These are phyloP conservation scores for Cutaneotrichosporon mucoides DNA, from an alignment of 1,284 basidiomycete species.

Conservation along the genomic window DNA sequence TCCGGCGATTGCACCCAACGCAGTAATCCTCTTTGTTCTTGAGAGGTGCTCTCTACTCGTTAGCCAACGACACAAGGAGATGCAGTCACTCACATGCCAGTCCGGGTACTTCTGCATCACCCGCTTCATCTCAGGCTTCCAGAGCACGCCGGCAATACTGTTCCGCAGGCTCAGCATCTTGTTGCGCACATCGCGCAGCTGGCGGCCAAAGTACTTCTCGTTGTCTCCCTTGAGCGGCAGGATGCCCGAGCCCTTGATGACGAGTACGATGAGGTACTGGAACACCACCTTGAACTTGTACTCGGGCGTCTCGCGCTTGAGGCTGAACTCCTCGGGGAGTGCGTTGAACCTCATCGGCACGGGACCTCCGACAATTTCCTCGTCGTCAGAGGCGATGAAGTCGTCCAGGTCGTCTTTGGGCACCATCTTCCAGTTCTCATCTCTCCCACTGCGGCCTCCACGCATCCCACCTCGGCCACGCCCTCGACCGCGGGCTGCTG, in stretches of 20 bases:
- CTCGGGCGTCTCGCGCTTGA: conserved; percentile 60
- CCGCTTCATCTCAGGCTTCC: conserved; percentile 65
- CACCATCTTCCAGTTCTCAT: too few relatives aligned
- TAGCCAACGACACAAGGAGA: background rate
- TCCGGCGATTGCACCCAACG: conserved; percentile 10
- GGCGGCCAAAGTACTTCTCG: conserved; percentile 27
- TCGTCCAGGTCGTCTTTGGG: conserved; percentile 19
- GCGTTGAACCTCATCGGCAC: conserved; percentile 50
- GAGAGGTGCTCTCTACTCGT: background rate
- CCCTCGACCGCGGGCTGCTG: too few relatives aligned
- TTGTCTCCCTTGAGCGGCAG: conserved; percentile 26
- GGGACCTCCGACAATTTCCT: conserved; percentile 45
- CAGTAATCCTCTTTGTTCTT: conserved; percentile 3
- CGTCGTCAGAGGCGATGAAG: conserved; percentile 70
- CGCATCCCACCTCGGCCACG: too few relatives aligned
- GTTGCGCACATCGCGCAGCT: background rate
- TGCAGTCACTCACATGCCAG: background rate
- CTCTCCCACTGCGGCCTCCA: too few relatives aligned
- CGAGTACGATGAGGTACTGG: conserved; percentile 76
- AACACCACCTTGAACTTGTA: conserved; percentile 60
- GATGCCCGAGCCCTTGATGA: conserved; percentile 52
- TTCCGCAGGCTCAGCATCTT: background rate
- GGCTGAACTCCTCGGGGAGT: conserved; percentile 60
- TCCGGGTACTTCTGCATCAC: conserved; percentile 62
- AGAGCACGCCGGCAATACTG: conserved; percentile 49